These are phyloP conservation scores for Penstemon newberryi DNA, from an alignment of 257 asterid species.

Conservation along the genomic window DNA sequence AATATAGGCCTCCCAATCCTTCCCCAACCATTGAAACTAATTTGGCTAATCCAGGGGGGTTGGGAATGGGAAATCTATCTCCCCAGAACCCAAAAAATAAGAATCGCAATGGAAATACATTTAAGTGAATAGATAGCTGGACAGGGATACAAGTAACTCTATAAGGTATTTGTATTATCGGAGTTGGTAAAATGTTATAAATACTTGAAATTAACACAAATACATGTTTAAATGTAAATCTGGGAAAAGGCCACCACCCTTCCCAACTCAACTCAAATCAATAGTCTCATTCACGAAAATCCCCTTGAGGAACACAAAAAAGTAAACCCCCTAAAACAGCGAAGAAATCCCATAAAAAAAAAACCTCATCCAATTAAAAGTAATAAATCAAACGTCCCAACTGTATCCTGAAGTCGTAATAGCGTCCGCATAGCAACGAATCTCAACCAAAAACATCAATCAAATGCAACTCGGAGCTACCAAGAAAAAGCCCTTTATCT, in stretches of 20 bases:
- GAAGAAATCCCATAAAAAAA: neutral
- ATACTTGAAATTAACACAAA: slow-evolving; percentile 11
- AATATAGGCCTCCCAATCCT: slow-evolving; percentile 20
- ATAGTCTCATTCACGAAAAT: slow-evolving; percentile 5
- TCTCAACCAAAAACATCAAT: slow-evolving; percentile 14
- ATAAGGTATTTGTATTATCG: neutral
- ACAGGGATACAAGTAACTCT: slow-evolving; percentile 5
- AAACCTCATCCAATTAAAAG: slow-evolving; percentile 19
- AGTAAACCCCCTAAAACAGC: neutral
- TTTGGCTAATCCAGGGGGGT: slow-evolving; percentile 6
- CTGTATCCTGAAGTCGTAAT: slow-evolving; percentile 24
- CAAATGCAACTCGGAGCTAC: slow-evolving; percentile 19
- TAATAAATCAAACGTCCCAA: slow-evolving; percentile 25
- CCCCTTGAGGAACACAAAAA: neutral
- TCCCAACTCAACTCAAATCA: slow-evolving; percentile 21
- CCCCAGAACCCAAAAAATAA: neutral
- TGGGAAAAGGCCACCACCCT: slow-evolving; percentile 6
- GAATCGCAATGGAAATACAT: neutral
- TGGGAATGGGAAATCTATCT: slow-evolving; percentile 1
- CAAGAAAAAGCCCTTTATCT: slow-evolving; percentile 21
- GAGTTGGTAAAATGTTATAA: slow-evolving; percentile 1
- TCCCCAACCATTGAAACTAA: slow-evolving; percentile 11
- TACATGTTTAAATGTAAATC: neutral
- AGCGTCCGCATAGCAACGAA: slow-evolving; percentile 22
- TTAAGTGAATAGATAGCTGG: slow-evolving; percentile 17